Percentiles rank a stretch among this genome's conserved stretches.
These are phyloP conservation scores for Cynara cardunculus DNA, from an alignment of 129 eudicot species.

Conservation along the genomic window DNA sequence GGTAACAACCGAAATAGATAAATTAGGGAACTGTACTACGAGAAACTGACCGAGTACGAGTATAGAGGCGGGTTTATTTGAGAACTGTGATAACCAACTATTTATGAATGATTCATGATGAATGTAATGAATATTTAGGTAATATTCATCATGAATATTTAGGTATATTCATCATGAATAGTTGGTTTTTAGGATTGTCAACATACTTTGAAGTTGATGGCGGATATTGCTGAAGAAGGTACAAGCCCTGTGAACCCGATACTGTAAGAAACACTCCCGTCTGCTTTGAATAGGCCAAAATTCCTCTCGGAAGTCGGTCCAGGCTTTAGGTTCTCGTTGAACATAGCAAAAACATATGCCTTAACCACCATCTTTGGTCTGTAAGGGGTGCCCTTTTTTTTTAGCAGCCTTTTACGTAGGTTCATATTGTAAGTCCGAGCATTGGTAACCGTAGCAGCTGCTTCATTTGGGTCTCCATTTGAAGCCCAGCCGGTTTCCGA, in stretches of 20 bases:
- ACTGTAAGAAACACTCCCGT: constrained; percentile 70
- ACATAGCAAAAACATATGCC: constrained; percentile 88
- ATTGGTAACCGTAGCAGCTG: constrained; percentile 54
- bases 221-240: constrained; percentile 56
- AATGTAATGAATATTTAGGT: neutral
- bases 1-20: neutral
- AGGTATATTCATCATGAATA: neutral
- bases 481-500: constrained; percentile 99
- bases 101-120: neutral
- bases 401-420: constrained; percentile 54
- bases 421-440: constrained; percentile 72
- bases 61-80: neutral
- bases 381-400: constrained; percentile 82
- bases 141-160: neutral
- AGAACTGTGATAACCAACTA: neutral
- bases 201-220: constrained; percentile 42
- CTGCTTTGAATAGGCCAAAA: constrained; percentile 84
- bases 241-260: constrained; percentile 83
- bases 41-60: neutral
- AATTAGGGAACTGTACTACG: neutral
- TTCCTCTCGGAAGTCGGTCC: constrained; percentile 98
- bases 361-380: constrained; percentile 59
- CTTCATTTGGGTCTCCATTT: constrained; percentile 71
- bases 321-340: constrained; percentile 82
- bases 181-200: neutral